Conservation (phyloP, 495 filamentous ascomycete genomes). For the Hyaloscypha variabilis region DNA sequence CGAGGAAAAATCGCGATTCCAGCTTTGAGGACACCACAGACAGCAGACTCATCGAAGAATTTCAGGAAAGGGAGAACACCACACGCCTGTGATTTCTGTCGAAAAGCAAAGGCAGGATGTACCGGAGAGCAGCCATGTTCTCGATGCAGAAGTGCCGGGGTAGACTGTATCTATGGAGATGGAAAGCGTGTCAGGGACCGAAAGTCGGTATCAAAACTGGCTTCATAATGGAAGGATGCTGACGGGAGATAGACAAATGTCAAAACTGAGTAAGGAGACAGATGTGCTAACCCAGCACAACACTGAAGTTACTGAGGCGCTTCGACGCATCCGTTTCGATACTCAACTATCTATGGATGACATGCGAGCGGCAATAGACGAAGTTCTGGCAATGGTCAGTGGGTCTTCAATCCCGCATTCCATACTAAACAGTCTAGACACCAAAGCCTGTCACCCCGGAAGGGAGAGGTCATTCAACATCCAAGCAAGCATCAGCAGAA, state of each 20-base stretch:
- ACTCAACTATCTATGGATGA: slow-evolving; percentile 26
- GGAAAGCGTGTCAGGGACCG: slow-evolving; percentile 57
- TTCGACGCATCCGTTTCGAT: slow-evolving; percentile 30
- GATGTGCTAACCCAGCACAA: slow-evolving; percentile 33
- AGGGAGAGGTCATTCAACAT: neutral
- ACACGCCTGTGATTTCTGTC: slow-evolving; percentile 38
- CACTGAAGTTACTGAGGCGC: slow-evolving; percentile 45
- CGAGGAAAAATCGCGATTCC: slow-evolving; percentile 28
- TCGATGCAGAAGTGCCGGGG: slow-evolving; percentile 49
- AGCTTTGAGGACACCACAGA: slow-evolving; percentile 6
- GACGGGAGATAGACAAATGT: slow-evolving; percentile 44
- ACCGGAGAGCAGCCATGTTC: slow-evolving; percentile 56
- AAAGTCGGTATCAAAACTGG: slow-evolving; percentile 39
- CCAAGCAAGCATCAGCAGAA: slow-evolving; percentile 23
- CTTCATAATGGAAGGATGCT: slow-evolving; percentile 37
- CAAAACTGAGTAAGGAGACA: slow-evolving; percentile 44
- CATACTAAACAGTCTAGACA: neutral
- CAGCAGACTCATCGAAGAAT: slow-evolving; percentile 6
- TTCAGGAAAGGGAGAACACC: slow-evolving; percentile 24
- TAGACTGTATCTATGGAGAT: slow-evolving; percentile 57
- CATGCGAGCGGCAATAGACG: slow-evolving; percentile 42
- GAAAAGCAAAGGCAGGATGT: slow-evolving; percentile 55
- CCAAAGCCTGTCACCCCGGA: neutral
- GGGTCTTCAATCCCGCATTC: neutral
- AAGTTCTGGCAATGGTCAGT: slow-evolving; percentile 28